Base-by-base conservation (phyloP, 2,329 filamentous ascomycete species). In the Botryotinia narcissicola region DNA sequence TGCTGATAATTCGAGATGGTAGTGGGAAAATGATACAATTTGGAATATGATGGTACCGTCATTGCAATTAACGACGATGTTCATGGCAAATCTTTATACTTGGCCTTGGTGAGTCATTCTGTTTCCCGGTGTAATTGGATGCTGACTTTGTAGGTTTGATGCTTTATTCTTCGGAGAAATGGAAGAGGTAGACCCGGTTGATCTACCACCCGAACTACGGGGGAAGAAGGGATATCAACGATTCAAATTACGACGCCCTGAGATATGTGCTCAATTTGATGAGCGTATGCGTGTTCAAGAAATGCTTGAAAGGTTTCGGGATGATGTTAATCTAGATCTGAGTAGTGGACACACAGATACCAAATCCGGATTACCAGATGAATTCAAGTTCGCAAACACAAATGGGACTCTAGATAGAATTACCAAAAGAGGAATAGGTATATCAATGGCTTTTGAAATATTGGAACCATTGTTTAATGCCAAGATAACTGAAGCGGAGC, bases 381-480 rank as follows among this genome's bases (percentile, higher is more conserved):
- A 66, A 18, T 63, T 64, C 14, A 18, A 64, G n/a, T 51, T 42
- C 8, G 70, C 59, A 51, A 32, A 64, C 8, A 71, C 60, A 25
- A 32, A 44, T 32, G 70, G n/a, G 25, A 6, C 20, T 18, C 14
- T 51, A 4, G 37, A 71, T 61, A 12, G 46, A 46, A 40, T 46
- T 4, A 61, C 54, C 4, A n/a, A 37, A 14, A n/a, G 51, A 57
- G 60, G 46, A 48, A 71, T 71, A 35, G 44, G 59, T 20, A 64
- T 64, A 25, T 51, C n/a, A 12, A 51, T 71, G 40, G 70, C 59
- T 16, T 71, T 71, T 32, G 70, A 71, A 18, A 42, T 71, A 14
- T 57, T 71, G 22, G 59, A 71, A 37, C 70, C 70, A 1, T 37
- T 71, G n/a, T 64, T 71, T 9, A 63, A 71, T 71, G n/a, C 6